phyloP scores from a whole-genome alignment of 345 rosid species.

The Clarkia xantiana region DNA sequence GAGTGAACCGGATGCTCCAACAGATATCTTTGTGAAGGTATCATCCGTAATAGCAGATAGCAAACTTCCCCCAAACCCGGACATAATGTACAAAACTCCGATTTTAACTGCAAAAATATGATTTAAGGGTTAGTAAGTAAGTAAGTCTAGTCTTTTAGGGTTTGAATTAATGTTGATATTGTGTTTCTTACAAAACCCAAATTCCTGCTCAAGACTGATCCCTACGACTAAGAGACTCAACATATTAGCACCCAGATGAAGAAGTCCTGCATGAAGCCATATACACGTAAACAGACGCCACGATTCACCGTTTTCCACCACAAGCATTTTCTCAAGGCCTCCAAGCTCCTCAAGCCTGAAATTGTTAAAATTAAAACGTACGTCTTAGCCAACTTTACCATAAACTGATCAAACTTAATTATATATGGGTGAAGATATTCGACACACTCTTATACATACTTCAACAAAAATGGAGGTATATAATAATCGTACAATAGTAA shows the following conservation, averaged over 20 bases:
- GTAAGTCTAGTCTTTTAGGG: no score
- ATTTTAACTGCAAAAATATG: conserved; percentile 47
- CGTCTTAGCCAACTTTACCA: no score
- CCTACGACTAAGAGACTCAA: conserved; percentile 66
- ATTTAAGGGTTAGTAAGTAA: not conserved
- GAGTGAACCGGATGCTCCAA: conserved; percentile 91
- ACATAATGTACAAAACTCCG: conserved; percentile 47
- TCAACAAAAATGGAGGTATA: no score
- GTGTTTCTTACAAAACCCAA: conserved; percentile 70
- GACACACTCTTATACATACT: no score
- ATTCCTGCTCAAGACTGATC: conserved; percentile 74
- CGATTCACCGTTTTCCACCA: conserved; percentile 35
- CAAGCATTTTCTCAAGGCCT: conserved; percentile 47
- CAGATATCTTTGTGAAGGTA: conserved; percentile 32
- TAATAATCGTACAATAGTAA: no score
- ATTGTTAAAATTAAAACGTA: no score
- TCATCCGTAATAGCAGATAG: conserved; percentile 33
- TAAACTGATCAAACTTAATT: not conserved
- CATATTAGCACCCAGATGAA: conserved; percentile 70
- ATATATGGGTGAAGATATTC: not conserved
- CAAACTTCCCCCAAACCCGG: conserved; percentile 85
- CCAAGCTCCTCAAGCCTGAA: conserved; percentile 59
- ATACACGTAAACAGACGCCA: conserved; percentile 77
- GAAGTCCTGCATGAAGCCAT: conserved; percentile 85
- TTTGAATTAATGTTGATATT: not conserved